Evolutionary conservation across 371 early-diverging fungal genomes (phyloP), one percentile per base, ranked within the genome.

Genomic region (Entomophthora muscae): DNA sequence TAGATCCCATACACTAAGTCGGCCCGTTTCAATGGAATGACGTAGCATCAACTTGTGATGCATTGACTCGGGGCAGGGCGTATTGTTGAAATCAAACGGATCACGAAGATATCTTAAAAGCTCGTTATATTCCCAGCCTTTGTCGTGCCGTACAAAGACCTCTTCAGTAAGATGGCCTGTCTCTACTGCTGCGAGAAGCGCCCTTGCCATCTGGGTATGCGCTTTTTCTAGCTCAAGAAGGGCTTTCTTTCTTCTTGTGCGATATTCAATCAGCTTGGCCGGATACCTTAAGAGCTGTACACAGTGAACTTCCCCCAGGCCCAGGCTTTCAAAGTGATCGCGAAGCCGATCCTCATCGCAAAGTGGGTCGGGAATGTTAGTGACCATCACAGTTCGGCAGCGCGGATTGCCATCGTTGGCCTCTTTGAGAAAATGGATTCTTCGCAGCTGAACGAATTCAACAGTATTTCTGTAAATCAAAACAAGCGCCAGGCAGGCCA

Each of bases 381-480:
- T 68, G 22, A 76, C 65, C 63, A 76, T 70, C 2, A 76, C 67
- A 21, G 74, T 71, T 5, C 74, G 66, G 21, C 61, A 65, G 0
- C 64, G 54, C 2, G 67, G 55, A 26, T 64, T 61, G 24, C 69
- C 72, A 29, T 57, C 57, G 13, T 23, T 54, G 12, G 64, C 67
- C 10, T 65, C 66, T 12, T 64, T 33, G 2, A 66, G 53, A 57
- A 67, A 63, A 55, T 70, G 66, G n/a, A 63, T 61, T 53, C 71
- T 67, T 27, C 74, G 57, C 24, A 78, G 56, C 51, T 73, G 67
- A 24, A 73, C 67, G 32, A 75, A 76, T 32, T 76, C 76, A 53
- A 72, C 67, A 42, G 76, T 73, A 53, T 78, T 77, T 0, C 68
- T 73, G 57, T 76, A 77, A 27, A 78, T 58, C 0, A 80, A 67